Conservation (phyloP, 108 stramenopile genomes). For the Fragilaria radians region DNA sequence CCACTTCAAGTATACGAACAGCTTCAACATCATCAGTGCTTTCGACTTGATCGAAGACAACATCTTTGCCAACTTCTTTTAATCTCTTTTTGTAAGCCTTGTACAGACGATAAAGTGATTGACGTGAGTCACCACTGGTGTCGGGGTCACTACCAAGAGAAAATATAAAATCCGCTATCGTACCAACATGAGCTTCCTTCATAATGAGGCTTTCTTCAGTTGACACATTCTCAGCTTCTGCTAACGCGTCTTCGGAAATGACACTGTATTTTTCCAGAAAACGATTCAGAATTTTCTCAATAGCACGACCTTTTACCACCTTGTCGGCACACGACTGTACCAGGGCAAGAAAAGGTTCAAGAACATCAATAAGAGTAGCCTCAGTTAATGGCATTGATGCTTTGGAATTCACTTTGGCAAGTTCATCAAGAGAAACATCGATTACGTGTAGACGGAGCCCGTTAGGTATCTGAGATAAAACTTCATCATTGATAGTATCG, state of each 20-base stretch:
- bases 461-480: conserved; percentile 68
- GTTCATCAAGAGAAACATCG: conserved; percentile 78
- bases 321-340: conserved; percentile 61
- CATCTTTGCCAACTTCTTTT: conserved; percentile 64
- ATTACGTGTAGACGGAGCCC: conserved; percentile 86
- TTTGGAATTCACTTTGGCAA: conserved; percentile 62
- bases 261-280: conserved; percentile 77
- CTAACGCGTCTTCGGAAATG: conserved; percentile 33
- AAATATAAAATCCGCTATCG: conserved; percentile 77
- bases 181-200: conserved; percentile 78
- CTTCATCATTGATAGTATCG: conserved; percentile 79
- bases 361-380: conserved; percentile 73
- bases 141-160: conserved; percentile 67
- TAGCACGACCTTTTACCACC: conserved; percentile 57
- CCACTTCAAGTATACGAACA: conserved; percentile 10
- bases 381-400: conserved; percentile 67
- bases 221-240: conserved; percentile 23
- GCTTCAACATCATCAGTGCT: conserved; percentile 34
- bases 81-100: conserved; percentile 74
- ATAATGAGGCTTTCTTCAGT: conserved; percentile 29
- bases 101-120: conserved; percentile 73
- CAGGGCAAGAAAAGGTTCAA: conserved; percentile 82
- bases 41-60: conserved; percentile 32
- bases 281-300: conserved; percentile 71
- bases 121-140: conserved; percentile 62